Percentiles rank a stretch among this genome's conserved stretches.
Evolutionary conservation across 140 eudicot species (phyloP).

Genomic region (Flaveria floridana): DNA sequence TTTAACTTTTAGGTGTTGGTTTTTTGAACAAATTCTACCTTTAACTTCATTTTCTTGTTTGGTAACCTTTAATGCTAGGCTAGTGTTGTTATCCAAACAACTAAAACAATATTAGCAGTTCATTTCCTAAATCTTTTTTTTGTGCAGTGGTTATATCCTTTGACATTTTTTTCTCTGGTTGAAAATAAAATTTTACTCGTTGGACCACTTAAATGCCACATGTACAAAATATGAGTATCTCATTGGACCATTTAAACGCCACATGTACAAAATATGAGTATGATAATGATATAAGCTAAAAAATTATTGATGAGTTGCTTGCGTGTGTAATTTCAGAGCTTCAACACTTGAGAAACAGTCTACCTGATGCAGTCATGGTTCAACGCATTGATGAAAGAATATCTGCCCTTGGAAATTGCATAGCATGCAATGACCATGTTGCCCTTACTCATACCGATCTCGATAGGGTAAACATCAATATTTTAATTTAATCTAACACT

Average conservation of each 20-base stretch:
- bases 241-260: neutral
- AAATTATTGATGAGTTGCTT: neutral
- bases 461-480: constrained; percentile 50
- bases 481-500: neutral
- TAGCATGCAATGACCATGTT: constrained; percentile 85
- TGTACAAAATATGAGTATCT: neutral
- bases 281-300: neutral
- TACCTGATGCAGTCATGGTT: constrained; percentile 72
- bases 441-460: constrained; percentile 79
- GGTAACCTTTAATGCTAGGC: neutral
- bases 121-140: neutral
- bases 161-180: neutral
- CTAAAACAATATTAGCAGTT: neutral
- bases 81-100: neutral
- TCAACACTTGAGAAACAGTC: constrained; percentile 54
- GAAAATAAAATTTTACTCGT: neutral
- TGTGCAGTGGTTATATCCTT: neutral
- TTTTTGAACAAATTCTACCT: neutral
- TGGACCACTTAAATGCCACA: neutral
- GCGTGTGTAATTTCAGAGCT: neutral
- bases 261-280: neutral
- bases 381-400: constrained; percentile 71
- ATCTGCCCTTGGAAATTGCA: constrained; percentile 78
- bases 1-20: neutral
- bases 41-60: neutral